phyloP scores from a whole-genome alignment of 345 rosid genomes.

The Microthlaspi erraticum region DNA sequence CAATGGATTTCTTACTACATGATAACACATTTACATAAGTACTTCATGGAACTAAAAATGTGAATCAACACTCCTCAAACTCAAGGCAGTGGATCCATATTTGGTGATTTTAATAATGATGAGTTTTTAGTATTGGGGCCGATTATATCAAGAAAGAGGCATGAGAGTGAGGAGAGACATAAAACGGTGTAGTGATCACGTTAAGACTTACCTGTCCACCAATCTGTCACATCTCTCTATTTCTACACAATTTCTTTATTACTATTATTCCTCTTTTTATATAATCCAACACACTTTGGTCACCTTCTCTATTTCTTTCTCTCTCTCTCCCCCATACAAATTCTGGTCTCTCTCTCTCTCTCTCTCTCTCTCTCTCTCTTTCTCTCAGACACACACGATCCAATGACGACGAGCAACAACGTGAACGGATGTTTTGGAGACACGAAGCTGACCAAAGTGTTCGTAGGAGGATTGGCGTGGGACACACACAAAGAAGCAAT shows the following conservation, averaged over 20 bases:
- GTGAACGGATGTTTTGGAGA: slow-evolving; percentile 72
- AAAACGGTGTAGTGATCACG: slow-evolving; percentile 51
- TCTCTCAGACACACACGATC: slow-evolving; percentile 15
- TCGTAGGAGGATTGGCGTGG: slow-evolving; percentile 98
- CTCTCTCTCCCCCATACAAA: not conserved
- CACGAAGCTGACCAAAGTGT: slow-evolving; percentile 92
- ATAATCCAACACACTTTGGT: slow-evolving; percentile 17
- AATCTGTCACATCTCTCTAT: slow-evolving; percentile 68
- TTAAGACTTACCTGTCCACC: slow-evolving; percentile 52
- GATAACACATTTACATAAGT: slow-evolving; percentile 1
- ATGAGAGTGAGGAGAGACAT: slow-evolving; percentile 19
- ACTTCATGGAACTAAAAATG: not conserved
- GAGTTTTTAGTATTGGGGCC: not conserved
- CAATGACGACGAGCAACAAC: slow-evolving; percentile 56
- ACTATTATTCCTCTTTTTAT: slow-evolving; percentile 41
- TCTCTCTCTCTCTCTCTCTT: slow-evolving; percentile 7
- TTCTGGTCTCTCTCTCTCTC: slow-evolving; percentile 12
- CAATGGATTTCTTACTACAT: slow-evolving; percentile 22
- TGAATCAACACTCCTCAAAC: not conserved
- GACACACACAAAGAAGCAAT: slow-evolving; percentile 87
- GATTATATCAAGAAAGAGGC: not conserved
- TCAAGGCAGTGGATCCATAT: slow-evolving; percentile 2
- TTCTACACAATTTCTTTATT: slow-evolving; percentile 40
- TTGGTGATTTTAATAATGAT: not conserved
- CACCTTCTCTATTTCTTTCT: slow-evolving; percentile 36